phyloP scores from a whole-genome alignment of 441 rosid genomes.

The Mallotus japonicus region DNA sequence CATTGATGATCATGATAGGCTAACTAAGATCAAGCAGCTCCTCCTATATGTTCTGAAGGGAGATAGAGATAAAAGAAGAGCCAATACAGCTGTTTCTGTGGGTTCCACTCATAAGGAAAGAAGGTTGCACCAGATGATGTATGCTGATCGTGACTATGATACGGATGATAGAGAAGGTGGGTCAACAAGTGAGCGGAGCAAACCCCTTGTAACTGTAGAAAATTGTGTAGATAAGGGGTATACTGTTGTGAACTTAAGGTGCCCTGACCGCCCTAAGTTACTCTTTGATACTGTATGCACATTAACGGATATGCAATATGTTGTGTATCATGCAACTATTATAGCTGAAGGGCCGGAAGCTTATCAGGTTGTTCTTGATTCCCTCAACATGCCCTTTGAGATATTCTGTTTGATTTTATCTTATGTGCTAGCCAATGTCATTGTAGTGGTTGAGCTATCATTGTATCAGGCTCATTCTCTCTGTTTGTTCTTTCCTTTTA shows the following conservation, averaged over 20 bases:
- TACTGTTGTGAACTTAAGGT: conserved; percentile 70
- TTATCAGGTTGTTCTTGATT: conserved; percentile 47
- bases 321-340: conserved; percentile 70
- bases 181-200: conserved; percentile 36
- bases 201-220: conserved; percentile 58
- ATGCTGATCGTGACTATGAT: conserved; percentile 80
- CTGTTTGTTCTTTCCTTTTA: too few species aligned
- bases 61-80: conserved; percentile 57
- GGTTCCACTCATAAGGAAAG: conserved; percentile 73
- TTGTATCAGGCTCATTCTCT: not conserved
- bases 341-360: conserved; percentile 82
- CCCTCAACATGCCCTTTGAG: conserved; percentile 8
- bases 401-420: conserved; percentile 4
- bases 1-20: conserved; percentile 53
- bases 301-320: conserved; percentile 79
- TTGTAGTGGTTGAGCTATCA: not conserved
- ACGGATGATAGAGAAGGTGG: conserved; percentile 32
- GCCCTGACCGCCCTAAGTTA: conserved; percentile 71
- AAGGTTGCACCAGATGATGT: conserved; percentile 88
- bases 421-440: not conserved
- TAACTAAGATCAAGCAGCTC: conserved; percentile 56
- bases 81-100: conserved; percentile 69
- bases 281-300: conserved; percentile 79
- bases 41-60: conserved; percentile 65
- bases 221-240: conserved; percentile 63